A percentile compares a stretch with the other conserved stretches of the same genome.
These are phyloP conservation scores for Curvularia verruculosa DNA, from an alignment of 2,329 filamentous ascomycete species.

Conservation along the genomic window DNA sequence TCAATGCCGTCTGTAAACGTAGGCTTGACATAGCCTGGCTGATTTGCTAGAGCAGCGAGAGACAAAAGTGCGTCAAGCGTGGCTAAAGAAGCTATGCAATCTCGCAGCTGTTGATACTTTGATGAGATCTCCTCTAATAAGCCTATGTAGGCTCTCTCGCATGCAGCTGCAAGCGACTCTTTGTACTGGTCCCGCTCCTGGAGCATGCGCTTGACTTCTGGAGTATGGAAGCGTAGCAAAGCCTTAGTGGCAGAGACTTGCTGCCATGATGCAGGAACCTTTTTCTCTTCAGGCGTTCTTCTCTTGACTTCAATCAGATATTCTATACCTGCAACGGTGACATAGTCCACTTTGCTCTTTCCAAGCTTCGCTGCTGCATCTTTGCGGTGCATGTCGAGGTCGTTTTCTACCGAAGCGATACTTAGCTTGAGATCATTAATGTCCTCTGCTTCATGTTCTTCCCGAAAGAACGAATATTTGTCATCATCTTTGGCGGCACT, in stretches of 20 bases:
- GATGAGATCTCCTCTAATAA: conserved; percentile 75
- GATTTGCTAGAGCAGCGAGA: conserved; percentile 79
- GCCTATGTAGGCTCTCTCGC: conserved; percentile 77
- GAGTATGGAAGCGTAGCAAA: conserved; percentile 90
- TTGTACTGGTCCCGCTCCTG: conserved; percentile 93
- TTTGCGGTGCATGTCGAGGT: conserved; percentile 77
- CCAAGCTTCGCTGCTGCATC: conserved; percentile 74
- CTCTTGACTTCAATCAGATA: conserved; percentile 94
- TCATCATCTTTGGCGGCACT: conserved; percentile 84
- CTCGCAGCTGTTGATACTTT: conserved; percentile 89
- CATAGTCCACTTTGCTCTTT: conserved; percentile 75
- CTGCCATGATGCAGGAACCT: conserved; percentile 90
- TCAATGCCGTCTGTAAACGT: conserved; percentile 68
- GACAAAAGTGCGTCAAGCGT: conserved; percentile 89
- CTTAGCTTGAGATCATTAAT: conserved; percentile 91
- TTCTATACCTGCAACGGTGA: conserved; percentile 87
- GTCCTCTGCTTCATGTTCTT: conserved; percentile 83
- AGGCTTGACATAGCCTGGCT: conserved; percentile 88
- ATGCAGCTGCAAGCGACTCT: conserved; percentile 89
- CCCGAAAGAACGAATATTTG: conserved; percentile 92
- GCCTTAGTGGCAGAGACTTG: conserved; percentile 97
- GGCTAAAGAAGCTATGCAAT: conserved; percentile 84
- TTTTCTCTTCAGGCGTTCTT: conserved; percentile 69
- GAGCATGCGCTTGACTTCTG: conserved; percentile 81
- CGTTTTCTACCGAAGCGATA: conserved; percentile 90